These are phyloP conservation scores for Madurella mycetomatis DNA, from an alignment of 2,329 filamentous ascomycete genomes.

Conservation along the genomic window DNA sequence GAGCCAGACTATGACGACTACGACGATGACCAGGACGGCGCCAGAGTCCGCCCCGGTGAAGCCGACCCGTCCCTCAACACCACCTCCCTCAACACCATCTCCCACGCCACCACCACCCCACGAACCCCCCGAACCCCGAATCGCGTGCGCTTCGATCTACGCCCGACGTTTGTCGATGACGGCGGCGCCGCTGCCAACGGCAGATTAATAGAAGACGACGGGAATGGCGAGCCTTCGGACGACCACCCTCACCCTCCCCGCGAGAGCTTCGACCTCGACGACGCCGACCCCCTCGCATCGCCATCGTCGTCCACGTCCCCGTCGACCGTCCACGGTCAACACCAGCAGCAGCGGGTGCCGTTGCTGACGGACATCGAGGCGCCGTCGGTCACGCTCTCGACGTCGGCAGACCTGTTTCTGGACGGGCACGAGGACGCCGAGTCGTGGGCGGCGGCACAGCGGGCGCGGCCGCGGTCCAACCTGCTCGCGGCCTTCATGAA, in stretches of 20 bases:
- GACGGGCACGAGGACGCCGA: slow-evolving; percentile 28
- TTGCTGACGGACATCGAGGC: slow-evolving; percentile 80
- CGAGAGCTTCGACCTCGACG: slow-evolving; percentile 31
- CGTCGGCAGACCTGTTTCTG: too few relatives aligned
- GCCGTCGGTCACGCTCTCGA: slow-evolving; percentile 65
- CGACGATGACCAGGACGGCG: slow-evolving; percentile 8
- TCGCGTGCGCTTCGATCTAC: slow-evolving; percentile 69
- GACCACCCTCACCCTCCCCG: slow-evolving; percentile 24
- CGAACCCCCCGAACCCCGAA: slow-evolving; percentile 60
- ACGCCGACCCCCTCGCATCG: slow-evolving; percentile 31
- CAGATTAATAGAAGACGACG: neutral
- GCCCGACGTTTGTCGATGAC: slow-evolving; percentile 39
- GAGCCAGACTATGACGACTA: slow-evolving; percentile 9
- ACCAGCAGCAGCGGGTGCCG: slow-evolving; percentile 58
- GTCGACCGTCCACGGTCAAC: slow-evolving; percentile 18
- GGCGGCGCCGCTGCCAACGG: slow-evolving; percentile 11
- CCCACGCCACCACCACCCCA: slow-evolving; percentile 13
- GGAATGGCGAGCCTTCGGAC: slow-evolving; percentile 7
- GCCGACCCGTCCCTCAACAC: neutral
- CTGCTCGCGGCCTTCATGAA: slow-evolving; percentile 95
- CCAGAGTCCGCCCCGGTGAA: slow-evolving; percentile 10
- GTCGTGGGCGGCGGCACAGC: slow-evolving; percentile 50
- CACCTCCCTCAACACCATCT: neutral
- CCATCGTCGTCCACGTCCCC: neutral
- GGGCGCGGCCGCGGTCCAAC: slow-evolving; percentile 71